Evolutionary conservation across 768 basidiomycete genomes (phyloP).

Genomic region (Astraeus odoratus): DNA sequence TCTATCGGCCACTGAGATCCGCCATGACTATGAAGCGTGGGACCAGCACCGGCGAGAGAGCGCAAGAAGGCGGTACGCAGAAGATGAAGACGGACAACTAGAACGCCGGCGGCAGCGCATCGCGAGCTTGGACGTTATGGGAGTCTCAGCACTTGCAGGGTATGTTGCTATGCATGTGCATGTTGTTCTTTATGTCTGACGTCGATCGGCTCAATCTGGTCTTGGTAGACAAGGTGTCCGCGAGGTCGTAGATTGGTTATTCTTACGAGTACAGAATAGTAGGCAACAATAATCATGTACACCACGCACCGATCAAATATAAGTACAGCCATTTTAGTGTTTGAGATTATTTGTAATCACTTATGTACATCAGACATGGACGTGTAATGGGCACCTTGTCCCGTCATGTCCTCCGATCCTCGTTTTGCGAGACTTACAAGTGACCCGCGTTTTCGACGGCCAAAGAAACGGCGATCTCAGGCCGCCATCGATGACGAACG

Average conservation of each 20-base stretch:
- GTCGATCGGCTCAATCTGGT: background rate
- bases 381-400: no score
- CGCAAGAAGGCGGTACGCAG: conserved; percentile 47
- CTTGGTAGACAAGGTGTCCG: conserved; percentile 71
- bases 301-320: background rate
- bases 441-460: conserved; percentile 88
- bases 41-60: conserved; percentile 69
- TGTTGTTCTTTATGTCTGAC: background rate
- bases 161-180: conserved; percentile 28
- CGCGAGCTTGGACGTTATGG: conserved; percentile 83
- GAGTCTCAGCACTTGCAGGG: conserved; percentile 89
- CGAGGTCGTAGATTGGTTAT: conserved; percentile 91
- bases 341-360: no score
- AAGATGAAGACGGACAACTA: conserved; percentile 39
- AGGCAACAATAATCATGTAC: conserved; percentile 41
- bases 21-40: conserved; percentile 86
- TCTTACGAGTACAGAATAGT: conserved; percentile 89
- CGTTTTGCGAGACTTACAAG: conserved; percentile 82
- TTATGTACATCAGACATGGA: no score
- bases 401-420: conserved; percentile 50
- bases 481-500: conserved; percentile 89
- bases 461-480: conserved; percentile 73
- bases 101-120: conserved; percentile 46
- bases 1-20: conserved; percentile 83
- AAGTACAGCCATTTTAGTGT: no score